Evolutionary conservation across 2,329 filamentous ascomycete species (phyloP).

Genomic region (Trichophyton schoenleinii): DNA sequence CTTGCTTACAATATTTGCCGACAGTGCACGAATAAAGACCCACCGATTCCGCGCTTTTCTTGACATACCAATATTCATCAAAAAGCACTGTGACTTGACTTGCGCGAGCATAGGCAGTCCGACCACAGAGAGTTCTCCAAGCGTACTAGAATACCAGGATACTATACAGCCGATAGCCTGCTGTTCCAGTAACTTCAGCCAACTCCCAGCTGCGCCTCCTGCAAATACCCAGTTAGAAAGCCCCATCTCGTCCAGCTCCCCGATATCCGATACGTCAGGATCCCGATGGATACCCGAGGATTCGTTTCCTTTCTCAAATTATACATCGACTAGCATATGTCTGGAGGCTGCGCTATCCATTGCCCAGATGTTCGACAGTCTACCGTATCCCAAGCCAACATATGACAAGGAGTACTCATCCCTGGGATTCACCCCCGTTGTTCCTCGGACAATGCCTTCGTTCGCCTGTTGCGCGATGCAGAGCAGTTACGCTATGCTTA

Average conservation of each 20-base stretch:
- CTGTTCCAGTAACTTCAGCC: constrained; percentile 21
- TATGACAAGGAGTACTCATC: constrained; percentile 12
- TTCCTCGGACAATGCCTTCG: constrained; percentile 35
- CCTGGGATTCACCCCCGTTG: constrained; percentile 11
- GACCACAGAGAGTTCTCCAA: constrained; percentile 3
- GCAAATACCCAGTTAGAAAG: constrained; percentile 19
- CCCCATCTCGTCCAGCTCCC: constrained; percentile 22
- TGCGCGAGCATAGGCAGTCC: constrained; percentile 11
- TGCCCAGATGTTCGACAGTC: constrained; percentile 29
- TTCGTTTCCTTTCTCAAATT: constrained; percentile 31
- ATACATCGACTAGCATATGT: constrained; percentile 32
- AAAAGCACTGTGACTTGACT: constrained; percentile 33
- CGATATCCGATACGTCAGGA: constrained; percentile 15
- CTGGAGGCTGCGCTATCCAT: constrained; percentile 30
- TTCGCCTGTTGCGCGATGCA: constrained; percentile 39
- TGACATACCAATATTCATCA: constrained; percentile 35
- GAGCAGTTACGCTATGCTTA: constrained; percentile 35
- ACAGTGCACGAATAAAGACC: constrained; percentile 34
- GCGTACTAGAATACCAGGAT: constrained; percentile 13
- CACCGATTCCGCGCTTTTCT: constrained; percentile 37
- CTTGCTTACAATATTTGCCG: not conserved
- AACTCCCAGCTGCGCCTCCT: constrained; percentile 18
- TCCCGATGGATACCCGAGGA: constrained; percentile 13
- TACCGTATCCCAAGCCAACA: constrained; percentile 28
- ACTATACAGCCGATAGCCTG: constrained; percentile 22